These are phyloP conservation scores for Neopestalotiopsis sp. DNA, from an alignment of 2,329 filamentous ascomycete genomes.

Conservation along the genomic window DNA sequence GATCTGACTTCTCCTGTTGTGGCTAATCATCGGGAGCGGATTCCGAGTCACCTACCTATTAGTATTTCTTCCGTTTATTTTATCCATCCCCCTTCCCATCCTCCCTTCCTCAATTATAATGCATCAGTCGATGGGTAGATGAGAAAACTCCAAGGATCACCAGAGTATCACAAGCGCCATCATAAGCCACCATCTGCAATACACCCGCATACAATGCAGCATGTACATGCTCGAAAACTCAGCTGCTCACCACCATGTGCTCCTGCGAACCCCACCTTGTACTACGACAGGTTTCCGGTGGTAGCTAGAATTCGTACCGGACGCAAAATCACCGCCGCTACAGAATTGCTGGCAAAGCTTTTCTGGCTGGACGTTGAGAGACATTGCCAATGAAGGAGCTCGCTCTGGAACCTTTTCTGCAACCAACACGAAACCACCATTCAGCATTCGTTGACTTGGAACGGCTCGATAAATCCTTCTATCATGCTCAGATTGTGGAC, in stretches of 20 bases:
- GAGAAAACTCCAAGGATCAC: too few relatives aligned
- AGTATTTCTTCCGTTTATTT: not conserved
- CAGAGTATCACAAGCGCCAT: not conserved
- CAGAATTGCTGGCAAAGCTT: too few relatives aligned
- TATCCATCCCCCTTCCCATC: not conserved
- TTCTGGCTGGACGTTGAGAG: too few relatives aligned
- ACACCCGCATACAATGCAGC: not conserved
- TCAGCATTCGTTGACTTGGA: too few relatives aligned
- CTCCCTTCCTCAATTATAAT: too few relatives aligned
- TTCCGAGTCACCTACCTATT: not conserved
- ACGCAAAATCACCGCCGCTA: not conserved
- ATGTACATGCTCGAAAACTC: not conserved
- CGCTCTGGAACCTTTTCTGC: too few relatives aligned
- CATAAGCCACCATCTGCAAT: not conserved
- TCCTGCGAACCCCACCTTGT: constrained; percentile 7
- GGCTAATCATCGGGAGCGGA: not conserved
- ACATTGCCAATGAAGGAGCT: too few relatives aligned
- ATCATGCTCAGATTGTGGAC: too few relatives aligned
- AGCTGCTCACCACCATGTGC: too few relatives aligned
- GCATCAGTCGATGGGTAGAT: too few relatives aligned
- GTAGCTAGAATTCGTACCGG: not conserved
- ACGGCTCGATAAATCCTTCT: too few relatives aligned
- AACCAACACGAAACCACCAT: too few relatives aligned
- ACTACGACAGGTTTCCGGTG: not conserved
- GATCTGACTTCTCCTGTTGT: not conserved